Evolutionary conservation across 805 yeast genomes (phyloP).

Genomic region (Cyberlindnera veronae): DNA sequence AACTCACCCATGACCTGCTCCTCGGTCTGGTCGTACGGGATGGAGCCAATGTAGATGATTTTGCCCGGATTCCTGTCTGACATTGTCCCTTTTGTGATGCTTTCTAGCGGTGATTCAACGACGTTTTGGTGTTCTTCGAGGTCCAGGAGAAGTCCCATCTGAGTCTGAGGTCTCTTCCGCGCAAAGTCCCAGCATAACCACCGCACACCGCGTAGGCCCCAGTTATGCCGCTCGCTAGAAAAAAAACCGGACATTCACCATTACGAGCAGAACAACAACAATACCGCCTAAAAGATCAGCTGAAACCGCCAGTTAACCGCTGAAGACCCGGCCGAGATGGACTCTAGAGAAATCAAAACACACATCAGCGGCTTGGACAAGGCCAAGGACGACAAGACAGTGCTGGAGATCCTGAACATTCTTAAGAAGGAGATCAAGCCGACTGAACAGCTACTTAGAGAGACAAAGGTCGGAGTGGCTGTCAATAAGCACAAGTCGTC

Average conservation of each 20-base stretch:
- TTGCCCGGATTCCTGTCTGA: slow-evolving; percentile 29
- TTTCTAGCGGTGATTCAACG: not conserved
- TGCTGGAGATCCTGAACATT: slow-evolving; percentile 60
- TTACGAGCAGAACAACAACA: no score
- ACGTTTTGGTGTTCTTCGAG: no score
- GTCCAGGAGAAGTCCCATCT: no score
- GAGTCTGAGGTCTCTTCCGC: no score
- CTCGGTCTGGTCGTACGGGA: slow-evolving; percentile 92
- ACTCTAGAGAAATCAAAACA: slow-evolving; percentile 67
- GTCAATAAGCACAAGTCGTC: slow-evolving; percentile 83
- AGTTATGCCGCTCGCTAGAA: no score
- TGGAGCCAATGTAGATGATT: slow-evolving; percentile 75
- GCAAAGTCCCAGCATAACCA: not conserved
- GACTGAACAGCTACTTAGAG: slow-evolving; percentile 79
- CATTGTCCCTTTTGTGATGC: slow-evolving; percentile 5
- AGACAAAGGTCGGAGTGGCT: slow-evolving; percentile 95
- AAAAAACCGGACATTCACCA: no score
- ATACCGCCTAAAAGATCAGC: no score
- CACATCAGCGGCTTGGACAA: slow-evolving; percentile 73
- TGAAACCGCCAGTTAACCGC: no score
- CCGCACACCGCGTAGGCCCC: not conserved
- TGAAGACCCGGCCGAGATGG: no score
- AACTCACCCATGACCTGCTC: slow-evolving; percentile 62
- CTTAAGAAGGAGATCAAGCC: slow-evolving; percentile 75
- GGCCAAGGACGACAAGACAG: slow-evolving; percentile 58